phyloP scores from a whole-genome alignment of 2,329 filamentous ascomycete species.

The Nothopassalora personata region DNA sequence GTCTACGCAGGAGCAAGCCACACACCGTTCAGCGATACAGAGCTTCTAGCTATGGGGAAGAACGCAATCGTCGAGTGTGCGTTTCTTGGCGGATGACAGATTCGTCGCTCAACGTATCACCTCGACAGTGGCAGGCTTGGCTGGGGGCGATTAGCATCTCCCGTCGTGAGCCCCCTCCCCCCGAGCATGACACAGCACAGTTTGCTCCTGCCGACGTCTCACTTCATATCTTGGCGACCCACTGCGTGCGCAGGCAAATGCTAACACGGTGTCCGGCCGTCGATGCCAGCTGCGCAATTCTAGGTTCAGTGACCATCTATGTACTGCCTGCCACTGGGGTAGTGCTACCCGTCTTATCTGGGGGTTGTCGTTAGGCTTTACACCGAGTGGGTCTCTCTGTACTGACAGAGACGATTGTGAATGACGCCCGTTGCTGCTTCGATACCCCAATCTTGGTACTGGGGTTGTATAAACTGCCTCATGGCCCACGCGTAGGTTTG shows the following conservation, averaged over 20 bases:
- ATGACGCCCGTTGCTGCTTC: neutral
- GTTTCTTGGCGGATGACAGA: conserved; percentile 13
- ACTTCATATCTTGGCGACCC: conserved; percentile 19
- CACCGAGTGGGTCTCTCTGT: conserved; percentile 6
- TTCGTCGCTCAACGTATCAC: conserved; percentile 13
- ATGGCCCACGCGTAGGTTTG: conserved; percentile 9
- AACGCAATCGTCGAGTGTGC: conserved; percentile 1
- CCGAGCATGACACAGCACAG: conserved; percentile 7
- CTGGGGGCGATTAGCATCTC: conserved; percentile 15
- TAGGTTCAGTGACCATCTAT: conserved; percentile 5
- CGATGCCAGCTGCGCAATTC: conserved; percentile 1
- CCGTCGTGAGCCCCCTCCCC: neutral
- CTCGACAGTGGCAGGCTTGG: conserved; percentile 9
- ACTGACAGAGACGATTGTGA: neutral
- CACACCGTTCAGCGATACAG: neutral
- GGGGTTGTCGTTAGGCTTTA: neutral
- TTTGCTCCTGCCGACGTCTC: conserved; percentile 16
- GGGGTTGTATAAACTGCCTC: conserved; percentile 9
- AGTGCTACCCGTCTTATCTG: conserved; percentile 13
- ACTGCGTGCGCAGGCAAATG: conserved; percentile 14
- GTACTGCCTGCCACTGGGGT: conserved; percentile 1
- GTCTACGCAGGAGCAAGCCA: neutral
- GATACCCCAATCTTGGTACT: conserved; percentile 2
- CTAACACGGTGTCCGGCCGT: conserved; percentile 11
- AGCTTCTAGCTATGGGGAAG: neutral